Evolutionary conservation across 2,329 filamentous ascomycete species (phyloP), one percentile per base, ranked within the genome.

Genomic region (Monosporascus sp.): DNA sequence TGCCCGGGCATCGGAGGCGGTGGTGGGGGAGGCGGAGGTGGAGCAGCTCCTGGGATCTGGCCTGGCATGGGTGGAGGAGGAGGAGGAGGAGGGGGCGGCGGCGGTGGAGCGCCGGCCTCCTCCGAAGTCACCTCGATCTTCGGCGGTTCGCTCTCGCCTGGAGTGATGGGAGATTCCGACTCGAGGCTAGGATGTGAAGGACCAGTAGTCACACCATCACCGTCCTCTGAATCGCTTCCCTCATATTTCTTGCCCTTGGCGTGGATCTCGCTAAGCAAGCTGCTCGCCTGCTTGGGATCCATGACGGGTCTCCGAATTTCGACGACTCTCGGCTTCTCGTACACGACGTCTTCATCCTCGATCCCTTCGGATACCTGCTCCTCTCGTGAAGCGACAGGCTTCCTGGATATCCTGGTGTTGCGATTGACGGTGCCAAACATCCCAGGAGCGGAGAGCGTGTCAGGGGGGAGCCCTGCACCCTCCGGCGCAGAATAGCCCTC

Each of bases 321-420:
- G 53, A 96, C 82, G 49, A 96, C 74, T 52, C 86, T 82, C 39
- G 92, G 89, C 71, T 86, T 93, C 72, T 92, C 89, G 58, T 86
- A 88, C 24, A 93, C 72, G 41, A 86, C 77, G 27, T 87, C 85
- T 48, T 82, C 79, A 20, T 77, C 76, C 31, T 74, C 73, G 63
- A 69, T 60, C 65, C 73, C 65, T 63, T 76, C 50, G 55, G 64
- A 50, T 54, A 63, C 57, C 46, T 63, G 53, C 18, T 64, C 62
- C 39, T 61, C 67, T 56, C 68, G 61, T 15, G 60, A 64, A 52
- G 72, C 71, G 55, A 83, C 66, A 7, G 81, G 80, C 62, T 82
- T 83, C 49, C 81, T 76, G 25, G 76, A 69, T 48, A 82, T 77
- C 61, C 74, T 79, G 20, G 80, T 81, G 56, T 78, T 77, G 51